Evolutionary conservation across 2,329 filamentous ascomycete species (phyloP).

Genomic region (Plectosphaerella sp.): DNA sequence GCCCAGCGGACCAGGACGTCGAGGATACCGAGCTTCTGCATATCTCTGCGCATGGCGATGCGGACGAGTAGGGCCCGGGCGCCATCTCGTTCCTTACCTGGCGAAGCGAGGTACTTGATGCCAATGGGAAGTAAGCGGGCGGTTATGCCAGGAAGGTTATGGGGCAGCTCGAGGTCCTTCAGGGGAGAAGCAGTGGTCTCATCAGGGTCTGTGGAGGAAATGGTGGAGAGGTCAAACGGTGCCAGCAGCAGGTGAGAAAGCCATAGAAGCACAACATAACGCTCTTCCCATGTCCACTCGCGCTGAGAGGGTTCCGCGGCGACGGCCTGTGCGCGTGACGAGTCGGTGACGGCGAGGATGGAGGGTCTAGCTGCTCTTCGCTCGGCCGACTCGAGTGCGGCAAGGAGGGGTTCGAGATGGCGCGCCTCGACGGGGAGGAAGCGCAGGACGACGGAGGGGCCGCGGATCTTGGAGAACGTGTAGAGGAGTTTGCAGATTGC

Average conservation of each 20-base stretch:
- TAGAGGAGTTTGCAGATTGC: constrained; percentile 81
- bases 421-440: constrained; percentile 89
- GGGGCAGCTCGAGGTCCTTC: constrained; percentile 50
- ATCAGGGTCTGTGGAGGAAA: constrained; percentile 59
- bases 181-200: constrained; percentile 37
- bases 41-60: constrained; percentile 78
- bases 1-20: constrained; percentile 67
- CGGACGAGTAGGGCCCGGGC: constrained; percentile 80
- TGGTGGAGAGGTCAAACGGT: constrained; percentile 84
- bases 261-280: constrained; percentile 86
- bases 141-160: constrained; percentile 64
- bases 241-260: constrained; percentile 76
- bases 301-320: constrained; percentile 5
- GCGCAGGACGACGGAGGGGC: constrained; percentile 85
- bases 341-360: constrained; percentile 3
- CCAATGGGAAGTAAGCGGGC: constrained; percentile 67
- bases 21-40: constrained; percentile 73
- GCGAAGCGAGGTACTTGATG: constrained; percentile 63
- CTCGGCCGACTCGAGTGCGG: constrained; percentile 63
- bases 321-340: neutral
- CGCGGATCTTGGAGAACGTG: constrained; percentile 88
- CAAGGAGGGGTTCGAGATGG: constrained; percentile 75
- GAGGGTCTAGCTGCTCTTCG: constrained; percentile 6
- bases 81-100: constrained; percentile 85
- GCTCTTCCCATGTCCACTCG: constrained; percentile 75